These are phyloP conservation scores for Trametes cubensis DNA, from an alignment of 768 basidiomycete species.

Conservation along the genomic window DNA sequence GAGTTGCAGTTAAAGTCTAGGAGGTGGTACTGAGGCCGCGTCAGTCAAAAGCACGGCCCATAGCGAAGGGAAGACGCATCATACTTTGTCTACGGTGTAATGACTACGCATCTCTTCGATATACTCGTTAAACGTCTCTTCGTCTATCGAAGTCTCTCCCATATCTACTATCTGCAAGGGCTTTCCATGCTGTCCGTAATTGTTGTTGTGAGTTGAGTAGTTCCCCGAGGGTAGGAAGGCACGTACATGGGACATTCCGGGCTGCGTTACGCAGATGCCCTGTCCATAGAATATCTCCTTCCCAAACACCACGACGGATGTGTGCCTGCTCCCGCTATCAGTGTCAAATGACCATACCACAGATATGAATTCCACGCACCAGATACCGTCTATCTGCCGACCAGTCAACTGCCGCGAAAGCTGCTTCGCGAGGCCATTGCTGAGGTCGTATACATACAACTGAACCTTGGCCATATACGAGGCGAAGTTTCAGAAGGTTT, in stretches of 20 bases:
- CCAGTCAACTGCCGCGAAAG: constrained; percentile 84
- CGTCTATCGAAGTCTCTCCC: constrained; percentile 80
- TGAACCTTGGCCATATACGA: constrained; percentile 50
- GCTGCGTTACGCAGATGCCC: constrained; percentile 71
- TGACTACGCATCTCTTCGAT: constrained; percentile 70
- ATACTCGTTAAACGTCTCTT: constrained; percentile 87
- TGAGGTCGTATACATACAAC: constrained; percentile 91
- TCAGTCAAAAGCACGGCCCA: background rate
- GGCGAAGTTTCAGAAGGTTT: no score
- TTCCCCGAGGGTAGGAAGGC: background rate
- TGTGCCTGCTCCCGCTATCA: constrained; percentile 64
- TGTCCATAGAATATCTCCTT: constrained; percentile 91
- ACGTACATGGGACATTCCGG: constrained; percentile 83
- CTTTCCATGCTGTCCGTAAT: constrained; percentile 60
- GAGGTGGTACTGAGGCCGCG: constrained; percentile 74
- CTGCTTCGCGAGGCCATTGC: constrained; percentile 79
- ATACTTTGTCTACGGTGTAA: constrained; percentile 89
- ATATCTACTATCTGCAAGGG: constrained; percentile 73
- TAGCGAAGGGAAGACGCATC: constrained; percentile 27
- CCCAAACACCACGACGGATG: constrained; percentile 84
- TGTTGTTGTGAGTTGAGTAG: background rate
- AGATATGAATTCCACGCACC: constrained; percentile 50
- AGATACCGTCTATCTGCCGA: constrained; percentile 90
- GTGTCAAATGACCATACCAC: no score
- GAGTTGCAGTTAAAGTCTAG: constrained; percentile 97